Percentiles rank a stretch among this genome's conserved stretches.
phyloP scores from a whole-genome alignment of 441 rosid species.

The Flueggea neowawraea region DNA sequence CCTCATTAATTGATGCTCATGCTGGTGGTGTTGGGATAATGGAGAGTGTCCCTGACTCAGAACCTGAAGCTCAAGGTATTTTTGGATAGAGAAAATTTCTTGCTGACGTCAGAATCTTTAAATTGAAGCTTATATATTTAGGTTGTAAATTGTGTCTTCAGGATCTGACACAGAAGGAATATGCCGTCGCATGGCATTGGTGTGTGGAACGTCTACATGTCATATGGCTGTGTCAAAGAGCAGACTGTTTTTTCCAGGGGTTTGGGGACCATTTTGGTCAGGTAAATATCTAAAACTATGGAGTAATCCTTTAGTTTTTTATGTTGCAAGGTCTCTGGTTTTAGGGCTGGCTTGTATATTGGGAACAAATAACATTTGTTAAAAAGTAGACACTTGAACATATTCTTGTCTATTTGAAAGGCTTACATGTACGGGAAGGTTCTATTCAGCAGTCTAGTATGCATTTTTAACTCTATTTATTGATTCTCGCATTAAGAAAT shows the following conservation, averaged over 20 bases:
- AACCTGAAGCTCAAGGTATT: constrained; percentile 52
- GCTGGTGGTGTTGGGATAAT: constrained; percentile 98
- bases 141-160: constrained; percentile 19
- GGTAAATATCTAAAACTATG: constrained; percentile 38
- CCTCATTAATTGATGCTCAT: constrained; percentile 96
- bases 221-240: constrained; percentile 89
- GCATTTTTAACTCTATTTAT: background rate
- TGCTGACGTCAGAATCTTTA: background rate
- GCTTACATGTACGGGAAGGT: no score
- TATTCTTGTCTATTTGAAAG: no score
- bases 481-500: background rate
- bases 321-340: background rate
- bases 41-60: constrained; percentile 64
- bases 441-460: no score
- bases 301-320: no score
- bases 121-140: background rate
- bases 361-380: no score
- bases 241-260: constrained; percentile 94
- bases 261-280: constrained; percentile 99
- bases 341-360: background rate
- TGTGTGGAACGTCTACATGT: constrained; percentile 96
- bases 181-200: constrained; percentile 79
- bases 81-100: background rate
- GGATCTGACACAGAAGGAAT: constrained; percentile 63
- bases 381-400: no score